These are phyloP conservation scores for Fusarium odoratissimum DNA, from an alignment of 2,329 filamentous ascomycete species.

Conservation along the genomic window DNA sequence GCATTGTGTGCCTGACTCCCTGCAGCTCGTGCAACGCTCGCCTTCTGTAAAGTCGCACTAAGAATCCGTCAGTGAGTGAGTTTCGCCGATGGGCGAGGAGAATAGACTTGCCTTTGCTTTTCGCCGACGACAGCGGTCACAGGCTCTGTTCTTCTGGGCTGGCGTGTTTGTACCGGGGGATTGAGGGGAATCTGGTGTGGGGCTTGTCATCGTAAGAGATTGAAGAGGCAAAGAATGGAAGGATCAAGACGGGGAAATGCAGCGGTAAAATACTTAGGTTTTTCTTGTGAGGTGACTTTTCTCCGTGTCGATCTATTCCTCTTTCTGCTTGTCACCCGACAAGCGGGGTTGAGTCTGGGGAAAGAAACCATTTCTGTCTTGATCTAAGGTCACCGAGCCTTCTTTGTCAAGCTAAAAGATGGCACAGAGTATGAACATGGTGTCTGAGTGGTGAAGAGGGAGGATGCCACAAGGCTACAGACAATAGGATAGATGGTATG, in stretches of 20 bases:
- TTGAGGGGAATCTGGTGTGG: slow-evolving; percentile 34
- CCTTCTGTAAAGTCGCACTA: slow-evolving; percentile 47
- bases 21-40: slow-evolving; percentile 49
- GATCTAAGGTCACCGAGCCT: too few species aligned
- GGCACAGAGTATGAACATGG: too few species aligned
- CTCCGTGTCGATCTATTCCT: too few species aligned
- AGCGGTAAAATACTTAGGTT: slow-evolving; percentile 28
- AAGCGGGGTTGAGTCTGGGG: too few species aligned
- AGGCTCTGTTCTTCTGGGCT: slow-evolving; percentile 45
- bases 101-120: slow-evolving; percentile 49
- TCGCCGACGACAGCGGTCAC: slow-evolving; percentile 52
- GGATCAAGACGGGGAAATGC: slow-evolving; percentile 31
- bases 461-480: too few species aligned
- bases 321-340: too few species aligned
- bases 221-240: background rate
- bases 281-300: too few species aligned
- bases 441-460: too few species aligned
- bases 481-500: too few species aligned
- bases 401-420: too few species aligned
- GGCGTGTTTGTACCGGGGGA: slow-evolving; percentile 22
- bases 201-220: slow-evolving; percentile 19
- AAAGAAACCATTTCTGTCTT: too few species aligned
- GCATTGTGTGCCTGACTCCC: slow-evolving; percentile 48
- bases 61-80: background rate
- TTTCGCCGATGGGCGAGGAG: slow-evolving; percentile 18